Conservation (phyloP, 805 yeast species). For the Saccharomyces kudriavzevii region DNA sequence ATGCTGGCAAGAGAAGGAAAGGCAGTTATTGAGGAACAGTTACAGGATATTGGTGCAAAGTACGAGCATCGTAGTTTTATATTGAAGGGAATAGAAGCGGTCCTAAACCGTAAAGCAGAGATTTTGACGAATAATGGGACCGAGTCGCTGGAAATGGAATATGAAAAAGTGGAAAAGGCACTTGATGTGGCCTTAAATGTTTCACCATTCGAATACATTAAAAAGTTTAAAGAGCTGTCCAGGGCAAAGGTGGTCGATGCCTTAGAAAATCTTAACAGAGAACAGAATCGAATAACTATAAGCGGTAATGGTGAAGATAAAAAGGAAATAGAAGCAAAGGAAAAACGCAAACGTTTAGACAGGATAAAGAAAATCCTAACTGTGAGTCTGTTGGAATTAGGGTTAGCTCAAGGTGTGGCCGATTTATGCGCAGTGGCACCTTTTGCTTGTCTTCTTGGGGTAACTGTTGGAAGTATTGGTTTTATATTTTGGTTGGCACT, state of each 20-base stretch:
- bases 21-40: background rate
- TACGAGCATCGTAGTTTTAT: background rate
- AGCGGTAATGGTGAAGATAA: background rate
- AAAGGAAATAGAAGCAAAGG: background rate
- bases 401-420: background rate
- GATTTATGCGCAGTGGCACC: background rate
- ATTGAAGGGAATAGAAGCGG: background rate
- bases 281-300: background rate
- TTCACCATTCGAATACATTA: background rate
- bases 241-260: background rate
- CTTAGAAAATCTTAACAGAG: background rate
- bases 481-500: background rate
- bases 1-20: background rate
- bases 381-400: background rate
- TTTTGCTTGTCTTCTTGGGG: background rate
- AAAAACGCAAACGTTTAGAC: background rate
- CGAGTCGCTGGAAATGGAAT: background rate
- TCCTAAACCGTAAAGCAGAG: background rate
- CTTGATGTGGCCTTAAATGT: background rate
- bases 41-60: background rate
- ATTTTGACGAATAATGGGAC: background rate
- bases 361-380: background rate
- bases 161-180: background rate
- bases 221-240: background rate
- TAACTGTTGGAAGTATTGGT: background rate